These are phyloP conservation scores for Brassica nigra DNA, from an alignment of 345 rosid species.

Conservation along the genomic window DNA sequence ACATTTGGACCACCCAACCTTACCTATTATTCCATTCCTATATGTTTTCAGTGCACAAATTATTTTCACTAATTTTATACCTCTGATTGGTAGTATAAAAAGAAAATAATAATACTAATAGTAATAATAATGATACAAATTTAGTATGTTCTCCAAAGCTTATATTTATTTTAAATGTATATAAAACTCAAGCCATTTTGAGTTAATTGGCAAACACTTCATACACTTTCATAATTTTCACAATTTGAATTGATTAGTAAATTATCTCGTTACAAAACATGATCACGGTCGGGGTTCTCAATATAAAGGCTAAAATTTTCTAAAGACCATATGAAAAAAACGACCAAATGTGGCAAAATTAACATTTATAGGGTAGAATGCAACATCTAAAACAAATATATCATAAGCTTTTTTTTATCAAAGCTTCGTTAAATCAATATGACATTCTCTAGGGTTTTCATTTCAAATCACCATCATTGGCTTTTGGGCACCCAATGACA, in stretches of 20 bases:
- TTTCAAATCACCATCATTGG: neutral
- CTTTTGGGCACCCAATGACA: neutral
- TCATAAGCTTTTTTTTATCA: neutral
- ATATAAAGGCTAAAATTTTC: neutral
- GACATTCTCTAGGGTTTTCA: neutral
- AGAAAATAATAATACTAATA: neutral
- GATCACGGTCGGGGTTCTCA: neutral
- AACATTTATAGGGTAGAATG: neutral
- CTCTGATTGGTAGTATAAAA: neutral
- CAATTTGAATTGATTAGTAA: neutral
- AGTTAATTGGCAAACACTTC: neutral
- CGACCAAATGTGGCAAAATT: neutral
- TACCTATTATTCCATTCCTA: slow-evolving; percentile 25
- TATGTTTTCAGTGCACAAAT: slow-evolving; percentile 28
- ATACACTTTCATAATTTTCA: neutral
- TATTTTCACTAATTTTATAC: slow-evolving; percentile 14
- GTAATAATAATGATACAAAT: neutral
- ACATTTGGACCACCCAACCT: slow-evolving; percentile 42
- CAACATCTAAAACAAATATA: neutral
- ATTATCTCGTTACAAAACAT: neutral
- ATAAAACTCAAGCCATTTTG: neutral
- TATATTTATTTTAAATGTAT: neutral
- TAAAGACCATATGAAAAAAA: neutral
- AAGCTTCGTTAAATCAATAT: neutral
- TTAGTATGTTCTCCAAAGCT: neutral